phyloP scores from a whole-genome alignment of 768 basidiomycete species.

The Hirschioporus abietinus region DNA sequence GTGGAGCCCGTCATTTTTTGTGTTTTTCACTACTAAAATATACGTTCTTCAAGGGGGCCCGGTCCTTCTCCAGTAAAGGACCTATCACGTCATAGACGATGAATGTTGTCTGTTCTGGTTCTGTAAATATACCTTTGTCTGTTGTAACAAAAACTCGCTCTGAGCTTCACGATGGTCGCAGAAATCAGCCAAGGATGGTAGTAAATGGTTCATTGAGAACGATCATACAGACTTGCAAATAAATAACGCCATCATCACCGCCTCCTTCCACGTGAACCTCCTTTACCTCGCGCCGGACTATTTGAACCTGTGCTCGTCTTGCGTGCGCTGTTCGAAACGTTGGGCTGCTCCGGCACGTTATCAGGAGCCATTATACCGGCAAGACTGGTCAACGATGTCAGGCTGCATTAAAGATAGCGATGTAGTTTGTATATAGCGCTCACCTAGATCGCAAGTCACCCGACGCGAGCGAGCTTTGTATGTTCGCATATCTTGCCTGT shows the following conservation, averaged over 20 bases:
- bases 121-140: too few species aligned
- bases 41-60: neutral
- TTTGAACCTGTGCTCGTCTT: neutral
- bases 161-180: neutral
- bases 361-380: neutral
- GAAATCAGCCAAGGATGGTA: neutral
- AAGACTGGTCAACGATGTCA: neutral
- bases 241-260: neutral
- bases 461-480: conserved; percentile 52
- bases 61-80: neutral
- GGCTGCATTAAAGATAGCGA: neutral
- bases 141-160: neutral
- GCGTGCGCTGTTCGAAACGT: neutral
- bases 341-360: neutral
- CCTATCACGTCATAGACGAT: too few species aligned
- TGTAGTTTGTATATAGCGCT: conserved; percentile 7
- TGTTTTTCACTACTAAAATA: neutral
- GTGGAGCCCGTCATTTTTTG: neutral
- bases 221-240: neutral
- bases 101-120: too few species aligned
- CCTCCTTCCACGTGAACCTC: neutral
- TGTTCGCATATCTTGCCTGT: conserved; percentile 48
- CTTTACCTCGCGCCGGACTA: neutral
- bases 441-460: conserved; percentile 60
- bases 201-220: neutral